Base-by-base conservation (phyloP, 1,284 basidiomycete species). In the Leccinum griseonigrum region DNA sequence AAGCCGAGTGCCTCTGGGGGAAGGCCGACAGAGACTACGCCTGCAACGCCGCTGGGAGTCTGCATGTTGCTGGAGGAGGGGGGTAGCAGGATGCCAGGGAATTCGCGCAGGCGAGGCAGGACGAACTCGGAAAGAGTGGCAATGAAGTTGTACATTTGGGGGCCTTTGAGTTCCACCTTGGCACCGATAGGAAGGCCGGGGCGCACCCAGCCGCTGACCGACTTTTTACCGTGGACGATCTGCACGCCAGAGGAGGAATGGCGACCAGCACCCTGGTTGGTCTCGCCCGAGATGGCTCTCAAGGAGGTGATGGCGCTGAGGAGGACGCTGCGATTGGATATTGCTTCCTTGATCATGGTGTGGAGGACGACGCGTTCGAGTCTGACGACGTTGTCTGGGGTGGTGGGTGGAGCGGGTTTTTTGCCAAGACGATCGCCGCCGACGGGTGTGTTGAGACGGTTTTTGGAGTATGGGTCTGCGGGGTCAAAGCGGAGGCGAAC, bases 141-240 rank as follows among this genome's bases (percentile, higher is more conserved):
- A 63, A 99, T 79, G 76, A 99, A 98, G 69, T 95, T 91, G 80
- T 94, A 98, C 90, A 98, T 98, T 65, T 89, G 86, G 56, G 91
- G 88, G 9, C 95, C 96, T 69, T 87, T 87, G 67, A 99, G 78
- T 69, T 94, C 91, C 64, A 98, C 95, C 78, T 95, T 95, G 66
- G 87, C 93, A 60, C 94, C 94, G 32, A 92, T 79, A 0, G 97
- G 94, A 67, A 94, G 79, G 28, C 92, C 92, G 0, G 87, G 86
- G 32, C 97, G 84, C 40, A 97, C 84, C 91, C 95, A 98, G 0
- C 90, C 88, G 13, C 92, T 90, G 26, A 94, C 88, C 50, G 88
- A 86, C 70, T 90, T 92, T 67, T 88, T 89, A 1, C 91, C 92
- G 43, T 80, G 79, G 57, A 95, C 84, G 61, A 99, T 82, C 75